Base-by-base conservation (phyloP, 306 rosid species). In the Corylus avellana region DNA sequence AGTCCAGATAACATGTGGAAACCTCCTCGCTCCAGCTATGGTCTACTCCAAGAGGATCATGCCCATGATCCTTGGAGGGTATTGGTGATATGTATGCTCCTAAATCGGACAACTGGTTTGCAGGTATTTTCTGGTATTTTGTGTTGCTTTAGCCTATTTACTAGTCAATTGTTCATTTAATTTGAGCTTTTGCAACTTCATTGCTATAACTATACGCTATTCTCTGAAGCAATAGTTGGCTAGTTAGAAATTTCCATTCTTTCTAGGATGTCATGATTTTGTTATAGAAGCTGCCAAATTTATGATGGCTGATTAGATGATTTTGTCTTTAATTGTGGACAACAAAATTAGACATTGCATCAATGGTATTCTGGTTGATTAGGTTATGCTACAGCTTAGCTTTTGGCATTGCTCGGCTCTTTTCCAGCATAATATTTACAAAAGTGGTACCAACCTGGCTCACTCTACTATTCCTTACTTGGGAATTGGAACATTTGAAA, bases 11-110 rank as follows among this genome's bases (percentile, higher is more conserved):
- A 93, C 76, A 81, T 79, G 70, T 93, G 96, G 97, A 62, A 59
- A 49, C 94, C 97, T 80, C 97, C 97, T 11, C 81, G 81, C 70
- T 91, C 97, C 12, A 17, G 17, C 0, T 9, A 22, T 58, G 11
- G 25, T 82, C 96, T 93, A 67, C 85, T 93, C 74, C 96, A 93
- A 83, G 92, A 93, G 78, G 81, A 75, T 63, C 96, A 93, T 75
- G 67, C 58, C 6, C 82, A 84, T 68, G 93, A 93, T 78, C 97
- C 97, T 37, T 91, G 96, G 97, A 89, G 90, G 71, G 94, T 93
- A 20, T 57, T 93, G 77, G 84, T 89, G 46, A 93, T 93, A 8
- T 93, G 97, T 57, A 79, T 89, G 87, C 92, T 91, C 35, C 86
- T 93, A 50, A 91, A 91, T 76, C 58, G 73, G 62, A 93, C 97